Evolutionary conservation across 2,329 filamentous ascomycete genomes (phyloP).

Genomic region (Colletotrichum sp.): DNA sequence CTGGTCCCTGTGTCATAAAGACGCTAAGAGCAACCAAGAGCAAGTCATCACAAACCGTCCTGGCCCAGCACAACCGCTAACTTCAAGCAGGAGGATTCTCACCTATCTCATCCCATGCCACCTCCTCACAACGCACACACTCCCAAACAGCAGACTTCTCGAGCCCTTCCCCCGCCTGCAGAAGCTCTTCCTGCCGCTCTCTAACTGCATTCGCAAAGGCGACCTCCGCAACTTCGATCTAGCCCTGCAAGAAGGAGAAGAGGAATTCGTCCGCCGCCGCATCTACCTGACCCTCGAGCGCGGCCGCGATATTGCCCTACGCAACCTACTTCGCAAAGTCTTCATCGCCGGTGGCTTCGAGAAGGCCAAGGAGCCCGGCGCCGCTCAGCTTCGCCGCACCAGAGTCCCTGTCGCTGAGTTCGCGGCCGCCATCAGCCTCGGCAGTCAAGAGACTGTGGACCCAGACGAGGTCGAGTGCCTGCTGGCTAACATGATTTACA

Average conservation of each 20-base stretch:
- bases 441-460: constrained; percentile 72
- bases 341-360: constrained; percentile 86
- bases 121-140: constrained; percentile 83
- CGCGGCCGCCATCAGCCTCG: constrained; percentile 79
- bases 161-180: constrained; percentile 78
- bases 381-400: constrained; percentile 69
- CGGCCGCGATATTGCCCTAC: constrained; percentile 86
- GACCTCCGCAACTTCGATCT: constrained; percentile 84
- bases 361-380: constrained; percentile 71
- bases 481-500: constrained; percentile 97
- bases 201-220: constrained; percentile 78
- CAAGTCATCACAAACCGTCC: constrained; percentile 44
- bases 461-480: constrained; percentile 95
- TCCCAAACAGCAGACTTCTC: constrained; percentile 77
- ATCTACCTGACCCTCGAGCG: constrained; percentile 96
- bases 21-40: constrained; percentile 80
- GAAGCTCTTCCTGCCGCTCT: constrained; percentile 78
- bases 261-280: constrained; percentile 90
- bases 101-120: constrained; percentile 95
- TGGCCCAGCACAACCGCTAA: neutral
- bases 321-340: constrained; percentile 91
- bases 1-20: constrained; percentile 79
- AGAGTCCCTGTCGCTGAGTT: constrained; percentile 86
- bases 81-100: constrained; percentile 73
- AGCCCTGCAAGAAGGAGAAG: constrained; percentile 80